Conservation (phyloP, 495 filamentous ascomycete genomes). For the Talaromyces adpressus region DNA sequence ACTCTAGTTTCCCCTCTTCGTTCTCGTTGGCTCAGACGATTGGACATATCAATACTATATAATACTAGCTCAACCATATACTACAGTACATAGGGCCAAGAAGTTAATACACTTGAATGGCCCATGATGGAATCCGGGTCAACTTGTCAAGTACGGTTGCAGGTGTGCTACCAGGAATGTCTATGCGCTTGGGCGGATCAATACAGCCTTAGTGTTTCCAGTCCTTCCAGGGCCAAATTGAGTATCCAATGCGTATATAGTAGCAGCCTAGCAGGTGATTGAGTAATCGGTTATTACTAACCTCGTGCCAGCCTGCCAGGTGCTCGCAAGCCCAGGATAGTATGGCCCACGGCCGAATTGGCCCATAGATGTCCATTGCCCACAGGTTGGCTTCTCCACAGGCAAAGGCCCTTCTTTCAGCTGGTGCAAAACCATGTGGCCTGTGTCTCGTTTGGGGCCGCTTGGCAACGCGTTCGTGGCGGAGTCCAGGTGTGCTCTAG, state of each 20-base stretch:
- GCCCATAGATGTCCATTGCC: not conserved
- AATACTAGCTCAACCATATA: not conserved
- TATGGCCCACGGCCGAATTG: not conserved
- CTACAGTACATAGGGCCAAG: not conserved
- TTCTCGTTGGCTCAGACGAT: not conserved
- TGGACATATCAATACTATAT: not conserved
- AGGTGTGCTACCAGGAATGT: not conserved
- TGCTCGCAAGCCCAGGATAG: not conserved
- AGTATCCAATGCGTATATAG: not conserved
- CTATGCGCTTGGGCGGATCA: not conserved
- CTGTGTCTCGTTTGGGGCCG: slow-evolving; percentile 2
- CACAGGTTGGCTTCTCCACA: not conserved
- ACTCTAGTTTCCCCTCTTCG: not conserved
- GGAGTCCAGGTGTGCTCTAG: not conserved
- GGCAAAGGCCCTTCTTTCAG: not conserved
- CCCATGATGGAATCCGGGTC: not conserved
- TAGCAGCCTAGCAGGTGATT: not conserved
- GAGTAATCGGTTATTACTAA: not conserved
- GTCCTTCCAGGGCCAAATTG: not conserved
- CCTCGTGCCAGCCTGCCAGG: not conserved
- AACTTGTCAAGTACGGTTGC: not conserved
- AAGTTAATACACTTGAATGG: not conserved
- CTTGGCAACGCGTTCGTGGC: not conserved
- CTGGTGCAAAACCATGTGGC: slow-evolving; percentile 5
- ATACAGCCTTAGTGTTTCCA: not conserved